Base-by-base conservation (phyloP, 2,329 filamentous ascomycete species). In the Nothophoma quercina region DNA sequence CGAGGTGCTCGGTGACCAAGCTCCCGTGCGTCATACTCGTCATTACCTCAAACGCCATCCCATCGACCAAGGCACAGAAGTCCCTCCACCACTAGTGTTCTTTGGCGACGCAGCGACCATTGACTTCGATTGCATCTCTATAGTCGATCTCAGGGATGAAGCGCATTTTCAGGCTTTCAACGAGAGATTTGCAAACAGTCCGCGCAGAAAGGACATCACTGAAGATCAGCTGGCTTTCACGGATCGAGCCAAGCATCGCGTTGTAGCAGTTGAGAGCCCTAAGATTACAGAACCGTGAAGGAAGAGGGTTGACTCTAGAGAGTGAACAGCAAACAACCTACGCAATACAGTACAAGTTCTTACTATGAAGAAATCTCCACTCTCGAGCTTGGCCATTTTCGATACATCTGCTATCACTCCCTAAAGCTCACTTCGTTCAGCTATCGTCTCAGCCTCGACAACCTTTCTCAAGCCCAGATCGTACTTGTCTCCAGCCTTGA, bases 11-110 rank as follows among this genome's bases (percentile, higher is more conserved):
- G 59, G 59, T 5, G 42, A 60, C 28, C 50, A 54, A 10, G 60
- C 62, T 25, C 64, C 66, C 2, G 42, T 64, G 5, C 56, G 59
- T 16, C 58, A 69, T 34, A 62, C 59, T 16, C 55, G 66, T 13
- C 51, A 67, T 52, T 68, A 69, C 34, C 25, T 65, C 10, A 58
- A 66, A 21, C 57, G 58, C 13, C 19, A 35, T 12, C 45, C 53
- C 42, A 49, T 15, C 8, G 39, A 32, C n/a, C 29, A 48, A 21
- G 46, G 35, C 5, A 35, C 10, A 3, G 29, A 35, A 2, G 22
- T 39, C 13, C 44, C 50, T 41, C 47, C 45, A 15, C 52, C 48
- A 4, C 47, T 47, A 5, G 43, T 59, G 3, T 43, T 58, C 9
- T n/a, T 58, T 3, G 58, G 52, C 15, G 38, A 44, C 9, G 41